Base-by-base conservation (phyloP, 495 filamentous ascomycete species). In the Annulohypoxylon bovei region DNA sequence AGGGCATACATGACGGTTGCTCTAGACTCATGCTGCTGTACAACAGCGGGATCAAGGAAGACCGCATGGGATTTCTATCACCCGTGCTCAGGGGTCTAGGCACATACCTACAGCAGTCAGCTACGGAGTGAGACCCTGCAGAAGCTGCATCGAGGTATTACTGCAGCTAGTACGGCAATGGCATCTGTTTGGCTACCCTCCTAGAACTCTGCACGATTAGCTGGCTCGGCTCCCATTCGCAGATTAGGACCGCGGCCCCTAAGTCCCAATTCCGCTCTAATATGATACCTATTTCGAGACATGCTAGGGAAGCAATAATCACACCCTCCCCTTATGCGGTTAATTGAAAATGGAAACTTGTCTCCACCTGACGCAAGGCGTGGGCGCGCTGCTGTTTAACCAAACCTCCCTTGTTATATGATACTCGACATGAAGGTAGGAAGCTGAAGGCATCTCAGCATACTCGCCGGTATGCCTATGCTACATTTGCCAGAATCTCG, bases 11-110 rank as follows among this genome's bases (percentile, higher is more conserved):
- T 33, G 22, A 49, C 20, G 14, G 14, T 14, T 27, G 4, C 49
- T 50, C 23, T 53, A 22, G n/a, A 40, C 46, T 55, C 23, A 54
- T 25, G 39, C 37, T 65, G 60, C 27, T 44, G 65, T 72, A 49
- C 28, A 59, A 72, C 69, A 20, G 32, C 59, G 20, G 53, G 58
- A 58, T 32, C 42, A 56, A 42, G 63, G 39, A 59, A 67, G 49
- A 33, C 64, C 69, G 59, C 54, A 64, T 64, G 50, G 25, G 39
- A 55, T 44, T 52, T 39, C 53, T 30, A 68, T 68, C 69, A 68
- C 64, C 61, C 22, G 60, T 56, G 49, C 49, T 56, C n/a, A 42
- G 25, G 46, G 50, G n/a, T 23, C 47, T 53, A 65, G 69, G 28
- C 42, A 35, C 27, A 32, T 37, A 50, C 6, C 9, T 20, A 59